Conservation (phyloP, 495 filamentous ascomycete genomes). For the Xylaria longipes region DNA sequence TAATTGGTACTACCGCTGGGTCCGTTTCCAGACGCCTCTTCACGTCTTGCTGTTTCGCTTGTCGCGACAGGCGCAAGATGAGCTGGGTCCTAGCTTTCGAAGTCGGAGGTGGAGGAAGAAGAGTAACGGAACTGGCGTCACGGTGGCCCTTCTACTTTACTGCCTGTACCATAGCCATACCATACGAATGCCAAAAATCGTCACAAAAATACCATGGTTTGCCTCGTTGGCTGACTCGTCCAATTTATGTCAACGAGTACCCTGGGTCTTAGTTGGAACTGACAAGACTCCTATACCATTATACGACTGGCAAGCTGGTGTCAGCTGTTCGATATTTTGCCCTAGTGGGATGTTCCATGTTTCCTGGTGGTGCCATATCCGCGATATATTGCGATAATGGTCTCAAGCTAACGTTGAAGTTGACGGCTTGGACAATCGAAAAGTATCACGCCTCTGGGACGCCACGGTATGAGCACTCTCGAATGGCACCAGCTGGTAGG, state of each 20-base stretch:
- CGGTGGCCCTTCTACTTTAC: slow-evolving; percentile 35
- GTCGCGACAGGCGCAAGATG: slow-evolving; percentile 5
- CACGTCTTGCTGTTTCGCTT: background rate
- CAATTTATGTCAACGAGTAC: background rate
- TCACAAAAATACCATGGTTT: slow-evolving; percentile 32
- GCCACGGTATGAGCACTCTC: background rate
- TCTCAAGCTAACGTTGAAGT: background rate
- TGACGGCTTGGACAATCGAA: background rate
- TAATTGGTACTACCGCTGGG: slow-evolving; percentile 10
- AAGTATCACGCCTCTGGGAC: background rate
- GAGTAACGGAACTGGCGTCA: slow-evolving; percentile 40
- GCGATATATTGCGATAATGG: background rate
- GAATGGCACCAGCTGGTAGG: background rate
- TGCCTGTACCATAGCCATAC: slow-evolving; percentile 47
- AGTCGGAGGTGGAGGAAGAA: slow-evolving; percentile 32
- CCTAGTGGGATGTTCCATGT: background rate
- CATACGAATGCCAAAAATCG: slow-evolving; percentile 45
- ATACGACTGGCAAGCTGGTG: background rate
- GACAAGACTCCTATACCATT: background rate
- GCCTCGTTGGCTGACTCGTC: background rate
- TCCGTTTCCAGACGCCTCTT: background rate
- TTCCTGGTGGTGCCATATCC: background rate
- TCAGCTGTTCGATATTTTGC: background rate
- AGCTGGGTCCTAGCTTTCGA: slow-evolving; percentile 23
- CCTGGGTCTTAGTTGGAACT: background rate